Percentiles rank a stretch among this genome's conserved stretches.
Conservation (phyloP, 2,329 filamentous ascomycete genomes). For the Claviceps sp. region DNA sequence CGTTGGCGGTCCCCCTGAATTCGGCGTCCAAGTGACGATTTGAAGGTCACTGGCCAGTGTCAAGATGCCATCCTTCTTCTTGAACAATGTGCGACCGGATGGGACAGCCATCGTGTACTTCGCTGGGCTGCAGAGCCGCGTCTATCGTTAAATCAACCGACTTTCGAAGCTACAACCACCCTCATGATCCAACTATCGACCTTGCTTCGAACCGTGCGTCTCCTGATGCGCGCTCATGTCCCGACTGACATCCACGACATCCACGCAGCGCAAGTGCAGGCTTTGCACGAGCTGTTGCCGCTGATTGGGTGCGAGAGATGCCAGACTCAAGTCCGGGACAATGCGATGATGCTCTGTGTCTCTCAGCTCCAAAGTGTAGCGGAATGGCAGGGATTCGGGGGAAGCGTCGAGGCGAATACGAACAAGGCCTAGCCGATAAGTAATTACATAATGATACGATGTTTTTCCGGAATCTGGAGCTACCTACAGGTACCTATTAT, state of each 20-base stretch:
- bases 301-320: background rate
- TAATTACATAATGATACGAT: no score
- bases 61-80: constrained; percentile 88
- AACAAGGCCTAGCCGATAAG: no score
- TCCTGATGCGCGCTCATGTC: background rate
- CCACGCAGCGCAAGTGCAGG: background rate
- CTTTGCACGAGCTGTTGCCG: background rate
- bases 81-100: constrained; percentile 63
- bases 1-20: constrained; percentile 46
- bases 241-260: background rate
- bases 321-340: background rate
- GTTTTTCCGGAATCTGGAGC: no score
- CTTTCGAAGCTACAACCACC: background rate
- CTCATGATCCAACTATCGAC: background rate
- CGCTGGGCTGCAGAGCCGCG: background rate
- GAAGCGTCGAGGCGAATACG: no score
- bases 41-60: constrained; percentile 60
- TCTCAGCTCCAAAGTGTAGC: background rate
- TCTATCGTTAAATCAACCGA: background rate
- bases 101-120: constrained; percentile 38
- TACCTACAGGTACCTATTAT: no score
- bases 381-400: background rate
- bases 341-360: background rate
- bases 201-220: background rate
- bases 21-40: constrained; percentile 70